Conservation (phyloP, 2,329 filamentous ascomycete genomes). For the Pseudogymnoascus sp. region DNA sequence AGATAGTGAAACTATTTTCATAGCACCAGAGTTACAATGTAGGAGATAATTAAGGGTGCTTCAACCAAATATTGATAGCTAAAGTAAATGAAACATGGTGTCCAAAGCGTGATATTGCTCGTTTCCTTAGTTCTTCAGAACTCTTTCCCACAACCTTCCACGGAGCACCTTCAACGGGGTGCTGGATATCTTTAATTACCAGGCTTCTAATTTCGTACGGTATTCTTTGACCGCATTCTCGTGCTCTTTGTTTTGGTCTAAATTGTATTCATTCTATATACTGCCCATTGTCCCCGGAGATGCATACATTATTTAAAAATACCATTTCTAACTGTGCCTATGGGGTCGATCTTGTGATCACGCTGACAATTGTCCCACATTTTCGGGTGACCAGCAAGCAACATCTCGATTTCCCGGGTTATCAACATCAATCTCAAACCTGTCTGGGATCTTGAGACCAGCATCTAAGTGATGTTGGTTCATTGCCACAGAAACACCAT, state of each 20-base stretch:
- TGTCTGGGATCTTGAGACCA: conserved; percentile 12
- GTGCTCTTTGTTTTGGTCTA: conserved; percentile 24
- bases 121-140: background rate
- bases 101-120: background rate
- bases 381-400: conserved; percentile 1
- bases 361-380: background rate
- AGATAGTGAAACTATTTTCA: background rate
- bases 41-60: background rate
- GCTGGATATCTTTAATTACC: conserved; percentile 10
- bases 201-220: conserved; percentile 15
- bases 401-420: conserved; percentile 9
- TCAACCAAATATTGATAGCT: background rate
- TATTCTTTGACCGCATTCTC: conserved; percentile 27
- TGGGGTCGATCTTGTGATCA: background rate
- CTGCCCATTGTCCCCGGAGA: background rate
- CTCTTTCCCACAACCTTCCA: background rate
- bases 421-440: conserved; percentile 13
- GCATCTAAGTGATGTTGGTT: conserved; percentile 13
- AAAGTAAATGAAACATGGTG: background rate
- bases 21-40: background rate
- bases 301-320: background rate
- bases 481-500: conserved; percentile 11
- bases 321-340: background rate
- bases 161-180: background rate
- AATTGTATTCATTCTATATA: background rate